These are phyloP conservation scores for Acacia melanoxylon DNA, from an alignment of 306 rosid genomes.

Conservation along the genomic window DNA sequence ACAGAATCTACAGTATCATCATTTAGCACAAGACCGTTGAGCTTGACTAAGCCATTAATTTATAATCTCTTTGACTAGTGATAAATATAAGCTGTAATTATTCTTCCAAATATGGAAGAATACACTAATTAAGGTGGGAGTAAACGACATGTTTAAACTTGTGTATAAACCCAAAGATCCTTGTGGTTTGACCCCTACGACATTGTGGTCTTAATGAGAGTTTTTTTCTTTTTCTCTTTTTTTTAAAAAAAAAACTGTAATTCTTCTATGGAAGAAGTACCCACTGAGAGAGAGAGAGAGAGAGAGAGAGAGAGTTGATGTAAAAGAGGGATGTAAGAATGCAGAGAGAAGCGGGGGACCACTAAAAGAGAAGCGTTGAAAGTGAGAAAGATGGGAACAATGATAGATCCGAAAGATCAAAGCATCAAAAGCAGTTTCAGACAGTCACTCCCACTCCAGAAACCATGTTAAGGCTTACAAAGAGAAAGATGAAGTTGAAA, in stretches of 20 bases:
- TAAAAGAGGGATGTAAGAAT: background rate
- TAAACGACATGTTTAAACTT: background rate
- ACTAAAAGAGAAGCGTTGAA: background rate
- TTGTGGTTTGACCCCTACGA: background rate
- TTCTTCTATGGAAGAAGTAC: background rate
- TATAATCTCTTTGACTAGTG: background rate
- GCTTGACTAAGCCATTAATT: background rate
- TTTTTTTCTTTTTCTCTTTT: too few species aligned
- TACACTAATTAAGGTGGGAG: background rate
- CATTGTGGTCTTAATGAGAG: background rate
- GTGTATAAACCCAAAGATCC: background rate
- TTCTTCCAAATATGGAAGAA: background rate
- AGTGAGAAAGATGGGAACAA: conserved; percentile 21
- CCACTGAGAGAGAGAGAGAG: background rate
- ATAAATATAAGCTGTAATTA: background rate
- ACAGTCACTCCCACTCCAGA: background rate
- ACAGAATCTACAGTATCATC: background rate
- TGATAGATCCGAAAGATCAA: conserved; percentile 46
- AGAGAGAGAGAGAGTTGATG: conserved; percentile 1
- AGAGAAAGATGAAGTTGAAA: background rate
- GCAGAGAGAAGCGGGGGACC: background rate
- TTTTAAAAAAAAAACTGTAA: background rate
- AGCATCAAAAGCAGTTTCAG: background rate
- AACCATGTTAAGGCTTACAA: background rate
- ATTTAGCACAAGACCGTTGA: background rate